Evolutionary conservation across 768 basidiomycete genomes (phyloP).

Genomic region (Rhizopogon vinicolor): DNA sequence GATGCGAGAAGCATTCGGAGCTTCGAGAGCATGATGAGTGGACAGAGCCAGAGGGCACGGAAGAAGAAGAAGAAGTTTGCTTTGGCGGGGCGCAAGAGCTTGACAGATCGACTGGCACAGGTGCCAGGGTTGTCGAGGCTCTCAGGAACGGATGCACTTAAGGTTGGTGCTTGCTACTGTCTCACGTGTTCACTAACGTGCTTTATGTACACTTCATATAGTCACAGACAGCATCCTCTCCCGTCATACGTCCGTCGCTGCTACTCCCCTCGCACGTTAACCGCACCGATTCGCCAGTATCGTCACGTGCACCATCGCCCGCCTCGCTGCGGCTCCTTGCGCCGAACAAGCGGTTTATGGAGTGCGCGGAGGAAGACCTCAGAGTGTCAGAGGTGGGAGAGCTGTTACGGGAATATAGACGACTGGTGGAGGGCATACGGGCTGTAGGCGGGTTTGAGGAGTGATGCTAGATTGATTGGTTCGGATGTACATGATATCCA

Average conservation of each 20-base stretch:
- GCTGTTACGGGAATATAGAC: constrained; percentile 76
- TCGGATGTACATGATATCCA: too few relatives aligned
- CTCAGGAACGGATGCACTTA: constrained; percentile 26
- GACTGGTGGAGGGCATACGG: constrained; percentile 67
- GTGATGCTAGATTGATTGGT: not conserved
- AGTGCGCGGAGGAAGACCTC: constrained; percentile 72
- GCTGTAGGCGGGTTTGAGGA: constrained; percentile 41
- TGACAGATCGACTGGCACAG: constrained; percentile 79
- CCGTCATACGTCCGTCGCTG: constrained; percentile 37
- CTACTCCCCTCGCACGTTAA: constrained; percentile 19
- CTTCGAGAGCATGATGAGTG: constrained; percentile 81
- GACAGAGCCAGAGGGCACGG: constrained; percentile 23
- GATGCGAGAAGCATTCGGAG: constrained; percentile 79
- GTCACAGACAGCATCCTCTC: constrained; percentile 26
- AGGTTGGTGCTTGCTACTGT: constrained; percentile 19
- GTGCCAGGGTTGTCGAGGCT: constrained; percentile 57
- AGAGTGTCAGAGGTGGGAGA: constrained; percentile 76
- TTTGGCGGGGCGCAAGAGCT: constrained; percentile 43
- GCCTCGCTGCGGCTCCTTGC: constrained; percentile 45
- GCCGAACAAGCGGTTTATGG: constrained; percentile 67
- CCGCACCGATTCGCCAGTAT: constrained; percentile 32
- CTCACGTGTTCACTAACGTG: not conserved
- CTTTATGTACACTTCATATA: not conserved
- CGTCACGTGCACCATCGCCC: constrained; percentile 36
- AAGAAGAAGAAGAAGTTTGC: constrained; percentile 14